These are phyloP conservation scores for Salix arbutifolia DNA, from an alignment of 345 rosid species.

Conservation along the genomic window DNA sequence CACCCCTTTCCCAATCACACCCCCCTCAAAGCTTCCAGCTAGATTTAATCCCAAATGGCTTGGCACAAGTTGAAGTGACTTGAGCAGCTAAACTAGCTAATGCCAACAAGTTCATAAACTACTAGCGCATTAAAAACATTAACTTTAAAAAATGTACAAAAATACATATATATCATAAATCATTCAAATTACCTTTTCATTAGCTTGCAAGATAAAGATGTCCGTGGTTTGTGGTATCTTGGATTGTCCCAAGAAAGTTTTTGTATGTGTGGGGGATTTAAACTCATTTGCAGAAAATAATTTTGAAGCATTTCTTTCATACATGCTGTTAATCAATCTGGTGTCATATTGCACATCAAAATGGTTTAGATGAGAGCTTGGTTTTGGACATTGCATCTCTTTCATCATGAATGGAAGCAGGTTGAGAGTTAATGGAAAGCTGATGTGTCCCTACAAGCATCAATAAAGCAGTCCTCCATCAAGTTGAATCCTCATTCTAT, in stretches of 20 bases:
- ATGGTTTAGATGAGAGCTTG: slow-evolving; percentile 16
- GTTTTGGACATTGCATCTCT: slow-evolving; percentile 27
- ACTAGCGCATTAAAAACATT: background rate
- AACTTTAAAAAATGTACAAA: no score
- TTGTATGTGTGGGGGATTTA: background rate
- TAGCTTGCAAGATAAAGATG: slow-evolving; percentile 7
- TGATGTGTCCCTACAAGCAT: slow-evolving; percentile 54
- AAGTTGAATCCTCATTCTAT: background rate
- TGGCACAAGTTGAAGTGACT: no score
- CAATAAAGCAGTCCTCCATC: background rate
- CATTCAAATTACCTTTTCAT: slow-evolving; percentile 32
- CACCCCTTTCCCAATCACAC: no score
- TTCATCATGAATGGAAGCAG: slow-evolving; percentile 40
- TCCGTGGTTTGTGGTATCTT: slow-evolving; percentile 6
- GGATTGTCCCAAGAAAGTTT: slow-evolving; percentile 14
- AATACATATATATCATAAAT: background rate
- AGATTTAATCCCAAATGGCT: no score
- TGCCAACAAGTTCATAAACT: background rate
- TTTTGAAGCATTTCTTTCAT: slow-evolving; percentile 19
- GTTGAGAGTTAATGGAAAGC: slow-evolving; percentile 53
- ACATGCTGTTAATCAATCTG: slow-evolving; percentile 17
- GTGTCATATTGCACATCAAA: slow-evolving; percentile 15
- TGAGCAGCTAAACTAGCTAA: no score
- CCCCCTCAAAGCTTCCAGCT: no score
- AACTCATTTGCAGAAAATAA: slow-evolving; percentile 12